phyloP scores from a whole-genome alignment of 2,329 filamentous ascomycete species.

The Hirsutella rhossiliensis region DNA sequence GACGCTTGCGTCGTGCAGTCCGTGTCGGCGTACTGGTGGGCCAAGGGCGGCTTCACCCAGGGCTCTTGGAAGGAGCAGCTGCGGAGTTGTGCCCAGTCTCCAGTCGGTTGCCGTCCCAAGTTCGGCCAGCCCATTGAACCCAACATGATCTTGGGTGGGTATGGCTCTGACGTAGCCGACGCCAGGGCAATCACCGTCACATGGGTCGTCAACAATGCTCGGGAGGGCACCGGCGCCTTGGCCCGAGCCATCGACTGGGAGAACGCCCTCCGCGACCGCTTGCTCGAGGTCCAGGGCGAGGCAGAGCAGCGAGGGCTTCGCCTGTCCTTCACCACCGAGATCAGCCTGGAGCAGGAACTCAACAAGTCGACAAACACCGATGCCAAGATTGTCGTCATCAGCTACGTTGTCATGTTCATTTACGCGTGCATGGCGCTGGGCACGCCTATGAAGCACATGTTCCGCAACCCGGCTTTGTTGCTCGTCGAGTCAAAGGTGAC shows the following conservation, averaged over 20 bases:
- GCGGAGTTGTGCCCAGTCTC: constrained; percentile 61
- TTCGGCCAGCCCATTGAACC: constrained; percentile 85
- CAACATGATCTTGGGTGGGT: constrained; percentile 76
- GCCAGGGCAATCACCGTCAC: constrained; percentile 76
- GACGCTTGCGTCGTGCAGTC: constrained; percentile 88
- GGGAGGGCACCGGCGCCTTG: constrained; percentile 59
- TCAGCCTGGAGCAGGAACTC: constrained; percentile 86
- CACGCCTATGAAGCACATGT: constrained; percentile 66
- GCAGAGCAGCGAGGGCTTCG: constrained; percentile 67
- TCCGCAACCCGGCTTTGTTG: constrained; percentile 71
- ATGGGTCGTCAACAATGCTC: constrained; percentile 86
- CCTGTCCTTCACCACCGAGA: constrained; percentile 89
- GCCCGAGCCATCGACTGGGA: constrained; percentile 83
- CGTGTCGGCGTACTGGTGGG: constrained; percentile 76
- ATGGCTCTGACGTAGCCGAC: constrained; percentile 54
- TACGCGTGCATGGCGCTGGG: constrained; percentile 90
- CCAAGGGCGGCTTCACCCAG: constrained; percentile 28
- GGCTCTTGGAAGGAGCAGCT: constrained; percentile 62
- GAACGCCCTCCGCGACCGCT: constrained; percentile 57
- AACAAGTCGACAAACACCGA: constrained; percentile 99
- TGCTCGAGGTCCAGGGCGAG: constrained; percentile 71
- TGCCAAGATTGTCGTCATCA: constrained; percentile 90
- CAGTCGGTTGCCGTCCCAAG: constrained; percentile 73
- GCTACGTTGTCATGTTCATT: constrained; percentile 97
- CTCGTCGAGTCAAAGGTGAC: constrained; percentile 96